Evolutionary conservation across 345 rosid genomes (phyloP), one percentile per base, ranked within the genome.

Genomic region (Eucalyptus tenuipes): DNA sequence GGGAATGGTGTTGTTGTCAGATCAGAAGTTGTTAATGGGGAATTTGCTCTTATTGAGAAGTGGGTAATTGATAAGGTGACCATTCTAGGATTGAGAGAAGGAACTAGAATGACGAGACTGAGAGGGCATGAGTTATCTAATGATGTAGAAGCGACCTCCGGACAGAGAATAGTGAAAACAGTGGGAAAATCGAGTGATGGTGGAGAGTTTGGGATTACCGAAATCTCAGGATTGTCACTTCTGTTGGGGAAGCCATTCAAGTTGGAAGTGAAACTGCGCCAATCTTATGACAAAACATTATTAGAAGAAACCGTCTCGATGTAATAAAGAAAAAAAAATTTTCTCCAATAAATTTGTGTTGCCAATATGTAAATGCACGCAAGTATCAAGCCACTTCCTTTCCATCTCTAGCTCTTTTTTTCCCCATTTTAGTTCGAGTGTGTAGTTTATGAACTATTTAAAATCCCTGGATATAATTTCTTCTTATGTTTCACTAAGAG

Each of bases 1-100:
- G 95, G 93, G 20, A 90, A 90, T 49, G 57, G 59, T 6, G 88
- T 89, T 3, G 29, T 85, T 4, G 86, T 95, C 29, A 90, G 90
- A 48, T 95, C 97, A 22, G 87, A 91, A 79, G 92, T 96, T 59
- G 91, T 89, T 53, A 93, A 93, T 86, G 96, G 93, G 64, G 93
- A 53, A 57, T 96, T 91, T 85, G 95, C 97, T 27, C 4, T 91
- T 85, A 93, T 87, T 49, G 89, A 93, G 89, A 90, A 92, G 86
- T 95, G 94, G 97, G 85, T 86, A 47, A 91, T 96, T 10, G 90
- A 88, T n/a, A 94, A 91, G 89, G 94, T 94, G 37, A 95, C 89
- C 18, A 91, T 94, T 49, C 79, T 96, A 8, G 98, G 98, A 79
- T 75, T 94, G 87, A 89, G 87, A 91, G 81, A 66, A 66, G 86